Evolutionary conservation across 2,329 filamentous ascomycete species (phyloP).

Genomic region (Fusarium sp.): DNA sequence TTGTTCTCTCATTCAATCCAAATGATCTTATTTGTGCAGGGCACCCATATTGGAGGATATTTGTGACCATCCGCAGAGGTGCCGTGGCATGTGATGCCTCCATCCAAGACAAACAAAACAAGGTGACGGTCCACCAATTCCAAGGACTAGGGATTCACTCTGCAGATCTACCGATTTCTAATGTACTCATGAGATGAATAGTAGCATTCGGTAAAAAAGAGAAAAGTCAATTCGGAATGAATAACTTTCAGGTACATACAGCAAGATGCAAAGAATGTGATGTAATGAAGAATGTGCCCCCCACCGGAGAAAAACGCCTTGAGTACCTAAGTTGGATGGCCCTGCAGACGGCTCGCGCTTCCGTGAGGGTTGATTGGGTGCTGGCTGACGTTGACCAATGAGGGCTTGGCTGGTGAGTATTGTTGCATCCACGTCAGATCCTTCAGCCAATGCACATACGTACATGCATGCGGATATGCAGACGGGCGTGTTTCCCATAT

Average conservation of each 20-base stretch:
- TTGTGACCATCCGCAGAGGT: background rate
- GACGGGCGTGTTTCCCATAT: background rate
- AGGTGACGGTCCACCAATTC: accelerated
- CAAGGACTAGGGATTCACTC: accelerated
- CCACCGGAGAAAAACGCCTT: background rate
- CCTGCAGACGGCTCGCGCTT: background rate
- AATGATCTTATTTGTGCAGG: accelerated
- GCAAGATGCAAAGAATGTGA: background rate
- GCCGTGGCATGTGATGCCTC: background rate
- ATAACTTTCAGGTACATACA: background rate
- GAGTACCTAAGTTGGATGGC: background rate
- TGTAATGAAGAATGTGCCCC: background rate
- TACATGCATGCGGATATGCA: background rate
- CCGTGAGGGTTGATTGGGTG: background rate
- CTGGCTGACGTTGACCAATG: accelerated
- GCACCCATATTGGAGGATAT: background rate
- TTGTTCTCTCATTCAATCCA: background rate
- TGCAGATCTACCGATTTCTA: background rate
- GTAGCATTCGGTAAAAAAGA: background rate
- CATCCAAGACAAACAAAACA: background rate
- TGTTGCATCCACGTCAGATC: background rate
- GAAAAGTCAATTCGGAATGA: background rate
- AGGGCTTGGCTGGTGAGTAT: background rate
- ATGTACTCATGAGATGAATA: background rate
- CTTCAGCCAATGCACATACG: background rate